These are phyloP conservation scores for Thelephora ganbajun DNA, from an alignment of 768 basidiomycete genomes.

Conservation along the genomic window DNA sequence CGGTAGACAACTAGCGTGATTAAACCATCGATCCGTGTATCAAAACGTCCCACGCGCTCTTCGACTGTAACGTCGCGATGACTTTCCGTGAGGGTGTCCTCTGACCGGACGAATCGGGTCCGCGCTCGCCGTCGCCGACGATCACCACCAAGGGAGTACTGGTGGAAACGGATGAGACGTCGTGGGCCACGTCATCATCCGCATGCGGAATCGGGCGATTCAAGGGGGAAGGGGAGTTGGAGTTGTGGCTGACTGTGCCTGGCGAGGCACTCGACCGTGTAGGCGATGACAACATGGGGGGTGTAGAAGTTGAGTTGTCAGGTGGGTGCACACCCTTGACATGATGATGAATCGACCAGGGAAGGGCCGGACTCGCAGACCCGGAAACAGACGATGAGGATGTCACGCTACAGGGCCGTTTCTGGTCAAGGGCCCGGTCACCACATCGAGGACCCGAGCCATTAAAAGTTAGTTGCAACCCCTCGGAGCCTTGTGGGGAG, in stretches of 20 bases:
- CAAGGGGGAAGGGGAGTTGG: background rate
- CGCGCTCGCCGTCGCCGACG: background rate
- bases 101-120: background rate
- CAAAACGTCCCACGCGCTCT: background rate
- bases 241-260: background rate
- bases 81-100: background rate
- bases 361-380: background rate
- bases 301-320: background rate
- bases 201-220: background rate
- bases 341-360: background rate
- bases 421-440: background rate
- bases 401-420: background rate
- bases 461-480: background rate
- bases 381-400: background rate
- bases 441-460: background rate
- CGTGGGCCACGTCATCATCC: background rate
- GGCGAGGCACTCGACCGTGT: background rate
- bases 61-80: background rate
- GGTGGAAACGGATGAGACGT: background rate
- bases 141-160: background rate
- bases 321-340: background rate
- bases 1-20: background rate
- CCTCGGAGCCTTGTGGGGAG: background rate
- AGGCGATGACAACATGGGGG: background rate
- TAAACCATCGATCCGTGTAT: background rate